Evolutionary conservation across 805 yeast genomes (phyloP).

Genomic region (Kodamaea sagamina): DNA sequence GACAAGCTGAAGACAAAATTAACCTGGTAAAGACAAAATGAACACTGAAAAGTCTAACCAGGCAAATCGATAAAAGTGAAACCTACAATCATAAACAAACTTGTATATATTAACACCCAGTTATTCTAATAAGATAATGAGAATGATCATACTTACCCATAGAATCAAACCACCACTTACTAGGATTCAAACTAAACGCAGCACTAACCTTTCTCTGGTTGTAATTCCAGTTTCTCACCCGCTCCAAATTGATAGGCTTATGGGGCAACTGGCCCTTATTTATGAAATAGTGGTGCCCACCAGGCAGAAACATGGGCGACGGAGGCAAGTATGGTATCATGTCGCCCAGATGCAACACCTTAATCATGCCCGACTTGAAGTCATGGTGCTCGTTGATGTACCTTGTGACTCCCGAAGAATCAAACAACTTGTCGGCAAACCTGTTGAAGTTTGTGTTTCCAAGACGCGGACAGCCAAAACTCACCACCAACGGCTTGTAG

Average conservation of each 20-base stretch:
- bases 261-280: constrained; percentile 43
- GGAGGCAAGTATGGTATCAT: constrained; percentile 64
- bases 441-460: constrained; percentile 54
- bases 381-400: constrained; percentile 24
- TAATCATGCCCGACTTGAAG: constrained; percentile 43
- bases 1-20: too few species aligned
- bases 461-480: constrained; percentile 66
- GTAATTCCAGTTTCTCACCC: constrained; percentile 3
- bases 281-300: constrained; percentile 55
- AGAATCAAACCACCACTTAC: constrained; percentile 23
- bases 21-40: too few species aligned
- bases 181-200: constrained; percentile 3
- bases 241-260: constrained; percentile 11
- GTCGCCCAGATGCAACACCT: constrained; percentile 62
- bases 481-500: constrained; percentile 52
- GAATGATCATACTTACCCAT: constrained; percentile 33
- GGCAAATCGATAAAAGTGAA: too few species aligned
- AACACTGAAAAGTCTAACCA: too few species aligned
- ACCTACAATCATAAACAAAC: too few species aligned
- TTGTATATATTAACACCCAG: constrained; percentile 26
- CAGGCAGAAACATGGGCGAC: constrained; percentile 41
- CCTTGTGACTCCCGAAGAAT: constrained; percentile 31
- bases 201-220: neutral
- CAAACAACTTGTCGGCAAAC: constrained; percentile 55
- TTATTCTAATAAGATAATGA: constrained; percentile 32